phyloP scores from a whole-genome alignment of 306 rosid species.

The Carpinus fangiana region DNA sequence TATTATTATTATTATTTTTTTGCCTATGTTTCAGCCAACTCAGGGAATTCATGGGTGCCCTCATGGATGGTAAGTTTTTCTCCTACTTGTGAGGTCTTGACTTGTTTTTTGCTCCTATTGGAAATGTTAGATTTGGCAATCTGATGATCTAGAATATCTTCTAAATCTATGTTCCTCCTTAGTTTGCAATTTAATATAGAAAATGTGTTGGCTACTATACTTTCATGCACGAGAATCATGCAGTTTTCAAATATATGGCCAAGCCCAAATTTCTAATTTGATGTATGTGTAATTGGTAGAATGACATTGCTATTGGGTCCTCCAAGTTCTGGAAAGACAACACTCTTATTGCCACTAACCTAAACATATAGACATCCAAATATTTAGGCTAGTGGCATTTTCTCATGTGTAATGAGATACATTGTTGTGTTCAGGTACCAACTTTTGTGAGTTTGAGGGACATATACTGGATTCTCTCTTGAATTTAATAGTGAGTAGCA shows the following conservation, averaged over 20 bases:
- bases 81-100: background rate
- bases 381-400: background rate
- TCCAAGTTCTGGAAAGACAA: constrained; percentile 83
- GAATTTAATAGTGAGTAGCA: background rate
- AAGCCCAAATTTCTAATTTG: background rate
- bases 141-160: background rate
- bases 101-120: background rate
- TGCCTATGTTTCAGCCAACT: constrained; percentile 9
- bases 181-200: background rate
- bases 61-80: constrained; percentile 14
- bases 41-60: background rate
- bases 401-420: background rate
- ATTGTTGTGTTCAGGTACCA: background rate
- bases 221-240: background rate
- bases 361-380: background rate
- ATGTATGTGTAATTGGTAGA: constrained; percentile 17
- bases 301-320: constrained; percentile 85
- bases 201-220: background rate
- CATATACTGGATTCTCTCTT: background rate
- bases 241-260: background rate
- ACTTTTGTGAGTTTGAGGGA: background rate
- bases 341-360: constrained; percentile 38
- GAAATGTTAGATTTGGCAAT: background rate
- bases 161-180: background rate
- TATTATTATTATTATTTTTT: constrained; percentile 1